Percentiles rank a stretch among this genome's conserved stretches.
These are phyloP conservation scores for Babesia microti DNA, from an alignment of 169 alveolate species.

Conservation along the genomic window DNA sequence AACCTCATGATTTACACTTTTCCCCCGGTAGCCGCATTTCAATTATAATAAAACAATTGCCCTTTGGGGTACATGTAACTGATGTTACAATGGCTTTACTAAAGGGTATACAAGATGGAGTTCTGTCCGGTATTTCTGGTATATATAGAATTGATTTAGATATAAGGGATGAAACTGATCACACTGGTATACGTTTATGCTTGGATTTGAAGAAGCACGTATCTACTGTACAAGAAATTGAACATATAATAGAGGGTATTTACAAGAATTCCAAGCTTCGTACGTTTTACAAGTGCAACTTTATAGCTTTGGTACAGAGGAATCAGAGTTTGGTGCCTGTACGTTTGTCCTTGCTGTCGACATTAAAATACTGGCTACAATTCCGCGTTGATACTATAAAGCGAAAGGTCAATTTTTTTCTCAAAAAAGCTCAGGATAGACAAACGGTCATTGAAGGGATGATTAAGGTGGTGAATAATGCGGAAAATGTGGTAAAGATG, in stretches of 20 bases:
- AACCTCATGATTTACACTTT: constrained; percentile 10
- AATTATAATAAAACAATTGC: constrained; percentile 31
- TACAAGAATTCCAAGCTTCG: constrained; percentile 16
- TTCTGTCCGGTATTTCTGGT: constrained; percentile 19
- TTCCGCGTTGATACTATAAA: constrained; percentile 24
- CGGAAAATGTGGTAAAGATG: constrained; percentile 22
- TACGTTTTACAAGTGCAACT: constrained; percentile 38
- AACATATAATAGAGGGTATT: constrained; percentile 27
- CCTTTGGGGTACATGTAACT: constrained; percentile 33
- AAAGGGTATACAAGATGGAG: constrained; percentile 25
- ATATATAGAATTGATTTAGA: no score
- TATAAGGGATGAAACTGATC: constrained; percentile 37
- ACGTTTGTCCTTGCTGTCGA: constrained; percentile 13
- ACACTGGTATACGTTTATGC: constrained; percentile 33
- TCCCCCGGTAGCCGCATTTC: constrained; percentile 35
- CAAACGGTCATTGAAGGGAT: constrained; percentile 21
- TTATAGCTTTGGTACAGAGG: constrained; percentile 39
- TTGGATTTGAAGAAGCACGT: constrained; percentile 39
- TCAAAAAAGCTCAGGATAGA: constrained; percentile 11
- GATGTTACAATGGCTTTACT: constrained; percentile 28
- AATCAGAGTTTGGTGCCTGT: constrained; percentile 32
- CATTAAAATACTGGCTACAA: constrained; percentile 38
- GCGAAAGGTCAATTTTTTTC: constrained; percentile 4
- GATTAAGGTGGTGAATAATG: constrained; percentile 5
- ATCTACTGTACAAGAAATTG: constrained; percentile 27